Base-by-base conservation (phyloP, 768 basidiomycete genomes). In the Hygrophorus pudorinus region DNA sequence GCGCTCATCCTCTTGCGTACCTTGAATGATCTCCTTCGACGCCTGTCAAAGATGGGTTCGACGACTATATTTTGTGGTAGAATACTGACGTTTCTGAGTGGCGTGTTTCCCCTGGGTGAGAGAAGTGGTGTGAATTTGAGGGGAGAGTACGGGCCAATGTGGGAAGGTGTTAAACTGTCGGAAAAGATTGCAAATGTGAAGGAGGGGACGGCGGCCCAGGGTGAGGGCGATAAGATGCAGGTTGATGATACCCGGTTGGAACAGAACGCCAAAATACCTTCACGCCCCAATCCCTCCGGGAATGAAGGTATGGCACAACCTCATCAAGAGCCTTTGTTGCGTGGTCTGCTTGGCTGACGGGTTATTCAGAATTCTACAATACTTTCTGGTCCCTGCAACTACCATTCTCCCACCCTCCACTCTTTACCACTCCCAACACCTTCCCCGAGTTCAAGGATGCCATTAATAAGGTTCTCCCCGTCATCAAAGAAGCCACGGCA, bases 371-470 rank as follows among this genome's bases (percentile, higher is more conserved):
- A 18, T 85, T 92, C 57, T 92, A 90, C 64, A 75, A 79, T 47
- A 85, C 77, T 0, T 93, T 94, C 66, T 94, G 91, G 91, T 83
- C 83, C 0, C 67, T 94, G 6, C 91, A 96, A 55, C 67, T 81
- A 3, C 79, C 78, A 4, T 93, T 94, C 63, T 89, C 87, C 24
- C 76, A 81, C 49, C 91, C 91, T 2, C 71, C 79, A 0, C 51
- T 78, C 8, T 91, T 93, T 55, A 70, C 75, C 9, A 62, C 64
- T 12, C 66, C 74, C 9, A 64, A 65, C 24, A 67, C 75, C 0
- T 77, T 92, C 51, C 57, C 66, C 0, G 65, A 76, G 24, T 89
- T 94, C 61, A 79, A 78, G 49, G 71, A 77, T 6, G 73, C 80
- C 0, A 79, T 91, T 5, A 73, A 73, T 49, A 80, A 76, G 53